Conservation (phyloP, 2,329 filamentous ascomycete species). For the Myrmaecium sp. region DNA sequence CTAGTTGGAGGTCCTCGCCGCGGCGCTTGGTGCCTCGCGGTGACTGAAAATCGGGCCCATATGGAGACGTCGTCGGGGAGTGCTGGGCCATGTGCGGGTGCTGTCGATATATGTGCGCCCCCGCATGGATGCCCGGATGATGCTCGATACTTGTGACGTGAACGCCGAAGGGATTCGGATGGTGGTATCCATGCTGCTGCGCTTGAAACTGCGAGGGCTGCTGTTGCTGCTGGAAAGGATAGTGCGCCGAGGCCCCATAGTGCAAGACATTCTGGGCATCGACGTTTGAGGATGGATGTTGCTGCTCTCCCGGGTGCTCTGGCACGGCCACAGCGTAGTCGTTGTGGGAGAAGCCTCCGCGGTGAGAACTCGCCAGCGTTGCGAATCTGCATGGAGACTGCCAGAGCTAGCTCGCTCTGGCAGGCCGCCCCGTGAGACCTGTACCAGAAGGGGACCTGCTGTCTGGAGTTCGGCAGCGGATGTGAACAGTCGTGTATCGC, state of each 20-base stretch:
- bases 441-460: conserved; percentile 22
- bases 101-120: conserved; percentile 15
- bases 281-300: conserved; percentile 24
- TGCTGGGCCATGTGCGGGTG: conserved; percentile 19
- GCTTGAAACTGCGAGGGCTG: conserved; percentile 19
- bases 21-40: conserved; percentile 11
- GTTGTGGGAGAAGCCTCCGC: conserved; percentile 30
- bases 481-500: conserved; percentile 20
- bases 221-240: conserved; percentile 16
- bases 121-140: conserved; percentile 11
- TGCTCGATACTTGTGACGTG: conserved; percentile 23
- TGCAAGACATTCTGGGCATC: conserved; percentile 22
- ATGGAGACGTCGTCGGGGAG: conserved; percentile 16
- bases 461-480: conserved; percentile 18
- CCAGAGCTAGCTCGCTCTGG: conserved; percentile 32
- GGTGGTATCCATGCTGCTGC: conserved; percentile 20
- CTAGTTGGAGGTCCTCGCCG: conserved; percentile 21
- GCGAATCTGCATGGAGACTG: conserved; percentile 33
- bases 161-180: conserved; percentile 17
- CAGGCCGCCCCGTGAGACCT: conserved; percentile 28
- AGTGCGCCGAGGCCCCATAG: conserved; percentile 13
- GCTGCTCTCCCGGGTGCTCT: conserved; percentile 26
- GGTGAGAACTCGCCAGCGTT: conserved; percentile 30
- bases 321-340: conserved; percentile 26
- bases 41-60: conserved; percentile 9